These are phyloP conservation scores for Aspergillus sp. DNA, from an alignment of 2,329 filamentous ascomycete genomes.

Conservation along the genomic window DNA sequence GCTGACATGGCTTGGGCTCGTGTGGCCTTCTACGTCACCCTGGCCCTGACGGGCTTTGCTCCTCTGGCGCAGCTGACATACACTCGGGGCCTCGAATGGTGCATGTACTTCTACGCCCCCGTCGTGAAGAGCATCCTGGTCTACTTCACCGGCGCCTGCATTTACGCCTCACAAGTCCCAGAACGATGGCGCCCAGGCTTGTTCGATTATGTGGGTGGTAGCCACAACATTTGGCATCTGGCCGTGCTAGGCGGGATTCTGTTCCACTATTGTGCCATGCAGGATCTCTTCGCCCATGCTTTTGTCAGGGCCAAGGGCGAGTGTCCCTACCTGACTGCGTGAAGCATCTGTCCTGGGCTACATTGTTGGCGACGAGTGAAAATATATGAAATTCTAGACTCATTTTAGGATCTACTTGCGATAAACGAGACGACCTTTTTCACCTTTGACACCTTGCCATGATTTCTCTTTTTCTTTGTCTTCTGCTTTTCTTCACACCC, in stretches of 20 bases:
- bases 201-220: slow-evolving; percentile 92
- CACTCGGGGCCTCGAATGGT: slow-evolving; percentile 69
- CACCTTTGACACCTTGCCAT: slow-evolving; percentile 2
- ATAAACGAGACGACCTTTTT: neutral
- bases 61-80: slow-evolving; percentile 76
- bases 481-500: slow-evolving; percentile 1
- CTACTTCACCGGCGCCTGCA: slow-evolving; percentile 72
- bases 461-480: slow-evolving; percentile 2
- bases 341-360: slow-evolving; percentile 1
- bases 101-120: slow-evolving; percentile 81
- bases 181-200: slow-evolving; percentile 87
- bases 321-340: slow-evolving; percentile 26
- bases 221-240: slow-evolving; percentile 95
- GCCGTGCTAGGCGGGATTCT: slow-evolving; percentile 90
- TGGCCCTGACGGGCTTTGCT: slow-evolving; percentile 80
- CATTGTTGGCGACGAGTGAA: neutral
- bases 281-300: slow-evolving; percentile 77
- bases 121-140: slow-evolving; percentile 78
- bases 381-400: neutral
- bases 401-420: no score
- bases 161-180: slow-evolving; percentile 88
- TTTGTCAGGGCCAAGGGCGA: slow-evolving; percentile 57
- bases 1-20: slow-evolving; percentile 86
- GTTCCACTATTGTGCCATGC: slow-evolving; percentile 97
- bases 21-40: slow-evolving; percentile 81